Conservation (phyloP, 1,284 basidiomycete genomes). For the Puccinia horiana region DNA sequence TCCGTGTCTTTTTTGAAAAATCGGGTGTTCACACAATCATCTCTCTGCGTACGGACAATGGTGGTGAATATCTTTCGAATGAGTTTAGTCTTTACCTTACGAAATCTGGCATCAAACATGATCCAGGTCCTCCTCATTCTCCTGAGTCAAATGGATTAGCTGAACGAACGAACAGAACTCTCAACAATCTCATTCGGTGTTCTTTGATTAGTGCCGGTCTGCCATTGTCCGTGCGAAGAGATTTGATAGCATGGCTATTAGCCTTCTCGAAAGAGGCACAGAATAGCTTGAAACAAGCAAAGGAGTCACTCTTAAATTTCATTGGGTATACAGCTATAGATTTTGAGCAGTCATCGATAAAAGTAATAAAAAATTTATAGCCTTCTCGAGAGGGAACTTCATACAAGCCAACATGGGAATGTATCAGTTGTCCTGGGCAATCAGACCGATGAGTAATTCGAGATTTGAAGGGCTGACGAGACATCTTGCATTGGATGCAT, state of each 20-base stretch:
- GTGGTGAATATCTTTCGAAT: slow-evolving; percentile 9
- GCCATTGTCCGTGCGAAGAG: slow-evolving; percentile 14
- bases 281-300: slow-evolving; percentile 56
- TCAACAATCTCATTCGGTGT: neutral
- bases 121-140: slow-evolving; percentile 23
- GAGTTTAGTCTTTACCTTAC: neutral
- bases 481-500: slow-evolving; percentile 30
- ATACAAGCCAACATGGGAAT: neutral
- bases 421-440: neutral
- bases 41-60: neutral
- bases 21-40: slow-evolving; percentile 49
- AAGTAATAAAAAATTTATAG: slow-evolving; percentile 2
- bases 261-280: slow-evolving; percentile 55
- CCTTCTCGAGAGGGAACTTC: neutral
- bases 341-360: slow-evolving; percentile 13
- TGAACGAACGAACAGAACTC: slow-evolving; percentile 5
- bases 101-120: neutral
- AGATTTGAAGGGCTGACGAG: neutral
- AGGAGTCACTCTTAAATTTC: slow-evolving; percentile 22
- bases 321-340: neutral
- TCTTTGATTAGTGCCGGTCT: neutral
- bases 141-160: slow-evolving; percentile 21
- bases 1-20: slow-evolving; percentile 55
- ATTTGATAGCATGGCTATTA: slow-evolving; percentile 41
- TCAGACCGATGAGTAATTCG: neutral